Evolutionary conservation across 306 rosid genomes (phyloP).

Genomic region (Psophocarpus tetragonolobus): DNA sequence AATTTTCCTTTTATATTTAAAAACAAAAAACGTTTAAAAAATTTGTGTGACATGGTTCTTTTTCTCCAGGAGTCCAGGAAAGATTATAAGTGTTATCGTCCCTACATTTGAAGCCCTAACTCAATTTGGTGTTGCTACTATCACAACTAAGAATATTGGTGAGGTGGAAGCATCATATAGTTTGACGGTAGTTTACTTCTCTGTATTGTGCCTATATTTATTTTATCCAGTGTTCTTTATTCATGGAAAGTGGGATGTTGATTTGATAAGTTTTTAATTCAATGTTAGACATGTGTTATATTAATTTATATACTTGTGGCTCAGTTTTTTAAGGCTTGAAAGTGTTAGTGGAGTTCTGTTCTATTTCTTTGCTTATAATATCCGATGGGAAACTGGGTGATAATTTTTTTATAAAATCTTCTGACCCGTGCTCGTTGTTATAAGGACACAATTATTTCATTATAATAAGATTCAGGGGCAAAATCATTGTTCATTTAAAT

Average conservation of each 20-base stretch:
- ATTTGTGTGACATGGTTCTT: slow-evolving; percentile 16
- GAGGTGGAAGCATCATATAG: slow-evolving; percentile 96
- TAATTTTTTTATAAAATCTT: background rate
- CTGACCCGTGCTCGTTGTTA: background rate
- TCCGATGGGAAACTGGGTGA: background rate
- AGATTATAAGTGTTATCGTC: slow-evolving; percentile 71
- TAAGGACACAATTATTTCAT: background rate
- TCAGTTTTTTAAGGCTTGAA: background rate
- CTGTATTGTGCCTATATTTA: slow-evolving; percentile 23
- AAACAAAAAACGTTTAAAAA: background rate
- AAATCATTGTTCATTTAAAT: background rate
- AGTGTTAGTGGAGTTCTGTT: slow-evolving; percentile 19
- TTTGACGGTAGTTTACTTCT: slow-evolving; percentile 69
- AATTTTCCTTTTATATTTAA: background rate
- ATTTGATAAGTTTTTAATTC: slow-evolving; percentile 1
- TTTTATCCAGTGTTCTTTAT: slow-evolving; percentile 12
- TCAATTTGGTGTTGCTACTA: slow-evolving; percentile 84
- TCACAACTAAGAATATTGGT: slow-evolving; percentile 81
- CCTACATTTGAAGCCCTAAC: slow-evolving; percentile 87
- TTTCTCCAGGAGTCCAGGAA: slow-evolving; percentile 84
- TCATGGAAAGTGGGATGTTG: background rate
- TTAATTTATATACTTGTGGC: background rate
- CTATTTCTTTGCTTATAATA: slow-evolving; percentile 24
- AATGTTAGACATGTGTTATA: background rate
- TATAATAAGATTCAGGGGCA: background rate